phyloP scores from a whole-genome alignment of 2,329 filamentous ascomycete species.

The Botrytis hyacinthi region DNA sequence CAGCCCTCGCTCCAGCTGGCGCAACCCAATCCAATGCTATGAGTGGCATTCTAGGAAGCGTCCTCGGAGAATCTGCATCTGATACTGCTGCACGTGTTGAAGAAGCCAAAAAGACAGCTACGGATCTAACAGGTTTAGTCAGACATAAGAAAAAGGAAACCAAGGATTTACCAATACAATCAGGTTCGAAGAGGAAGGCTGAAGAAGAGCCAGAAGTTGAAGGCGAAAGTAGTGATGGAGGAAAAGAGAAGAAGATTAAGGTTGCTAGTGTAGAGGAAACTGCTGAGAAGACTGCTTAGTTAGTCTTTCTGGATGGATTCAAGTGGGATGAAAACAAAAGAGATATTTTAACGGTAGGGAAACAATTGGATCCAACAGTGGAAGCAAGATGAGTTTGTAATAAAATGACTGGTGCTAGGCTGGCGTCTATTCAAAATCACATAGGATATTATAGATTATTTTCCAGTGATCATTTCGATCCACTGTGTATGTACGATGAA shows the following conservation, averaged over 20 bases:
- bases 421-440: neutral
- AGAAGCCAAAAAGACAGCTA: conserved; percentile 62
- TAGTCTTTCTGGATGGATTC: too few species aligned
- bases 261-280: conserved; percentile 28
- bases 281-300: neutral
- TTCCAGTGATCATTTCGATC: neutral
- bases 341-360: neutral
- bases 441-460: neutral
- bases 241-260: conserved; percentile 38
- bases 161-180: conserved; percentile 43
- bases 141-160: conserved; percentile 58
- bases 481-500: neutral
- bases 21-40: conserved; percentile 42
- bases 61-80: conserved; percentile 59
- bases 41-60: conserved; percentile 60
- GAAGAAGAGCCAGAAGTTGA: conserved; percentile 39
- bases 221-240: conserved; percentile 20
- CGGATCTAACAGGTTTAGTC: conserved; percentile 68
- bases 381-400: neutral
- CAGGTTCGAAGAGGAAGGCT: conserved; percentile 53
- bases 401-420: neutral
- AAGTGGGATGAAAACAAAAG: neutral
- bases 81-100: conserved; percentile 64
- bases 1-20: conserved; percentile 33
- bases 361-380: neutral